Conservation (phyloP, 345 rosid genomes). For the Mangifera indica region DNA sequence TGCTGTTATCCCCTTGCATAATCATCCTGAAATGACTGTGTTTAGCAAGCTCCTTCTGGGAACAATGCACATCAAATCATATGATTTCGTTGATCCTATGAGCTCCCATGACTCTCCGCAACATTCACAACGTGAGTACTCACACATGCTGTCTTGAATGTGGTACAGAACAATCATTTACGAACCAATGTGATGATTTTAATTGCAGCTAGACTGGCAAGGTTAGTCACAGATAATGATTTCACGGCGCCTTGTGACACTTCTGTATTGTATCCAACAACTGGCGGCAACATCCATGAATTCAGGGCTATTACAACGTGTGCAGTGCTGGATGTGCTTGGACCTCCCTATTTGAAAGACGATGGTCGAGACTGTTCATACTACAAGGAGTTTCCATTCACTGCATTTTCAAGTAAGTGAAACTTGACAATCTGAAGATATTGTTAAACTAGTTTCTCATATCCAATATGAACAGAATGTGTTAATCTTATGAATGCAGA, state of each 20-base stretch:
- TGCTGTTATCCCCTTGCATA: conserved; percentile 71
- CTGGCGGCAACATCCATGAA: conserved; percentile 71
- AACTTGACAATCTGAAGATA: background rate
- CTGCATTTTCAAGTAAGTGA: conserved; percentile 38
- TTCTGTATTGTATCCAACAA: conserved; percentile 58
- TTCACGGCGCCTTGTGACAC: too few species aligned
- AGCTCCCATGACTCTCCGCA: conserved; percentile 12
- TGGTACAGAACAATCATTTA: background rate
- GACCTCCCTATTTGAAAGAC: conserved; percentile 64
- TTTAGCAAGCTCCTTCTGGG: conserved; percentile 66
- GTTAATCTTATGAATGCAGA: conserved; percentile 30
- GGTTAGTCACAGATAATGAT: too few species aligned
- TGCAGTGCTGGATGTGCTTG: conserved; percentile 64
- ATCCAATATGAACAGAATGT: too few species aligned
- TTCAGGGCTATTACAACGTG: conserved; percentile 67
- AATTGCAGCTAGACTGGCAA: conserved; percentile 45
- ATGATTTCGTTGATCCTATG: conserved; percentile 50
- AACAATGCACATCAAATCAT: conserved; percentile 67
- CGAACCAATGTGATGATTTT: conserved; percentile 8
- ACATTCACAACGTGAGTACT: conserved; percentile 35
- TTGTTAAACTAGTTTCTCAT: too few species aligned
- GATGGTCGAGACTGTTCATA: conserved; percentile 62
- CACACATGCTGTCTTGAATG: background rate
- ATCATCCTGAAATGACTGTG: conserved; percentile 80
- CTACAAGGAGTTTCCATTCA: conserved; percentile 44